Evolutionary conservation across 208 protist species (phyloP), one percentile per base, ranked within the genome.

Genomic region (Wallacemonas sp.): DNA sequence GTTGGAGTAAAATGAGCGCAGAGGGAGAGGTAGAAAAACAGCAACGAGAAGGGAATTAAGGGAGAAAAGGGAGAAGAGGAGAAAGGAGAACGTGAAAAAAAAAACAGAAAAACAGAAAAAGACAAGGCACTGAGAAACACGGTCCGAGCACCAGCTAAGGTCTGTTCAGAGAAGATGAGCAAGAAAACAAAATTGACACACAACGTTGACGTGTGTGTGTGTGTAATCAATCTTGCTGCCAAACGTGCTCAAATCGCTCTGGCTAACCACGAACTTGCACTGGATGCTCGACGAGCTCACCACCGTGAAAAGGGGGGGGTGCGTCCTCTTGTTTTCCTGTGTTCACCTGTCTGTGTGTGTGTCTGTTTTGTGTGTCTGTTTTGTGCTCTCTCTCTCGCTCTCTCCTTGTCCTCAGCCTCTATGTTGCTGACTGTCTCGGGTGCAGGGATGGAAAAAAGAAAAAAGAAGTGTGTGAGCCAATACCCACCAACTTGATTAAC

Each of bases 21-120:
- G n/a, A n/a, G n/a, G n/a, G n/a, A n/a, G 54, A 60, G 4, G 19
- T 23, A 48, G 19, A 30, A 69, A 9, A 70, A 65, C 33, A 2
- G 41, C 36, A 52, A 55, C 26, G 41, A 43, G 33, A 55, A 44
- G 48, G n/a, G 9, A 64, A 36, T n/a, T 16, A 48, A 48, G 48
- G 29, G 6, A 27, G 48, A 64, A 48, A 49, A 36, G 2, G 36
- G 48, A 14, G 29, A 24, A 48, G 14, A 52, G 21, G 6, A 48
- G 36, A 60, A 61, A 49, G 49, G 19, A 70, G 23, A 70, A 62
- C 11, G 36, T 8, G 17, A 29, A 64, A 43, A 49, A 56, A 48
- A 11, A 68, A 33, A 19, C 6, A 70, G 23, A 34, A 8, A 43
- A 14, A 49, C 2, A 9, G 11, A 61, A 54, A 46, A 6, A 32